Base-by-base conservation (phyloP, 208 protist species). In the Trypanosoma mega region DNA sequence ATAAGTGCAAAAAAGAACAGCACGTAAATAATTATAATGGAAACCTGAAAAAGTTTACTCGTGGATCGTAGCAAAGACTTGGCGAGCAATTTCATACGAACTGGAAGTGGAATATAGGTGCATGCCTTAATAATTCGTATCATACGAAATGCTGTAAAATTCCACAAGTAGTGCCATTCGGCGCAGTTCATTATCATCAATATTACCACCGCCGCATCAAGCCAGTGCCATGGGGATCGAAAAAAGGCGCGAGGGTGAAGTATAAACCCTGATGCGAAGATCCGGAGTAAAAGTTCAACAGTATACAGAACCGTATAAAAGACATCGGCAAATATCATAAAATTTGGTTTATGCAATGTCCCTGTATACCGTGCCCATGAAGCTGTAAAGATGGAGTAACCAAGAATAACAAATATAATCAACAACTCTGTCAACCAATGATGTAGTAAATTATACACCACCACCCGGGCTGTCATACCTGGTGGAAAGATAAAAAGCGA, bases 381-480 rank as follows among this genome's bases (percentile, higher is more conserved):
- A 2, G 90, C 90, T 52, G 88, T 86, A 54, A 96, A 92, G 49
- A 96, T 92, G 41, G 77, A 64, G 68, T 96, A 93, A 55, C 71
- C 72, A 45, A 96, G 47, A 60, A 96, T 93, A 37, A 82, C 76
- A 8, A 87, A 53, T 36, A 90, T 66, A 60, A 96, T 46, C 24
- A 80, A 59, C 55, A 92, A 34, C 68, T 96, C 90, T 47, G 78
- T 86, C 23, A 87, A 49, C 90, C 90, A 96, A 79, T 96, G 90
- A 53, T 96, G 85, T 76, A 93, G 67, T 14, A 96, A 29, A 72
- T 96, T 96, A 82, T 96, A 96, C 46, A 90, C 76, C 23, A 96
- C 80, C 45, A 96, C 82, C 11, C 90, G 90, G 44, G 86, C 82
- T 61, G 59, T 85, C 84, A 84, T 90, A 36, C 72, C 74, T 18